Evolutionary conservation across 495 filamentous ascomycete species (phyloP).

Genomic region (Bryoglossum gracile): DNA sequence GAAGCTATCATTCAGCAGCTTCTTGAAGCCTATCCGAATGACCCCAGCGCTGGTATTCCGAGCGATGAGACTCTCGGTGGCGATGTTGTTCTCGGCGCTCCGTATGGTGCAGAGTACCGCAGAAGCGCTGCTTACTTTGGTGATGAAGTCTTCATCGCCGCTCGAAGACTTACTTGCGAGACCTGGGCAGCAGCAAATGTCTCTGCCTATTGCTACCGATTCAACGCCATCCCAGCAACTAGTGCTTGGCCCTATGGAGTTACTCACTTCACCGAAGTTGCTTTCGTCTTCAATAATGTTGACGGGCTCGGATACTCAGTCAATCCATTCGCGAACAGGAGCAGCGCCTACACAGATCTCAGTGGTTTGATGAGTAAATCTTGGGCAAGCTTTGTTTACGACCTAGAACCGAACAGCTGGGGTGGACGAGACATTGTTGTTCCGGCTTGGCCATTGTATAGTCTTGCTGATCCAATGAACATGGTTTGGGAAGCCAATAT

Average conservation of each 20-base stretch:
- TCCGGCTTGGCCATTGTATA: slow-evolving; percentile 3
- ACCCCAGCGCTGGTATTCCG: slow-evolving; percentile 30
- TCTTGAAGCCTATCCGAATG: neutral
- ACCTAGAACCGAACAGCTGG: slow-evolving; percentile 33
- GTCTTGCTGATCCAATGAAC: slow-evolving; percentile 27
- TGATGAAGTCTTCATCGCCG: slow-evolving; percentile 33
- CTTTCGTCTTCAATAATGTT: slow-evolving; percentile 10
- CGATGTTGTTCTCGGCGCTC: slow-evolving; percentile 37
- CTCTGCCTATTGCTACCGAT: slow-evolving; percentile 38
- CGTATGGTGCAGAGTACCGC: slow-evolving; percentile 27
- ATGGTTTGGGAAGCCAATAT: slow-evolving; percentile 43
- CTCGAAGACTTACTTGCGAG: slow-evolving; percentile 30
- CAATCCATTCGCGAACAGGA: slow-evolving; percentile 18
- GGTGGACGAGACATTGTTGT: slow-evolving; percentile 18
- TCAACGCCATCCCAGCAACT: slow-evolving; percentile 27
- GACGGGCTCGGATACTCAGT: slow-evolving; percentile 6
- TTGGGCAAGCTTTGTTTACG: slow-evolving; percentile 38
- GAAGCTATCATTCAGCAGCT: neutral
- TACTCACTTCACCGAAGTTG: slow-evolving; percentile 10
- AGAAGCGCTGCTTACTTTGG: slow-evolving; percentile 30
- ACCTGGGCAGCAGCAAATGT: slow-evolving; percentile 31
- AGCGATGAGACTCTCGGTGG: slow-evolving; percentile 37
- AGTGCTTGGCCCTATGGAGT: slow-evolving; percentile 6
- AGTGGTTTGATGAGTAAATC: slow-evolving; percentile 32
- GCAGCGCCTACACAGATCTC: slow-evolving; percentile 25